A percentile compares a stretch with the other conserved stretches of the same genome.
phyloP scores from a whole-genome alignment of 257 asterid genomes.

The Catharanthus roseus region DNA sequence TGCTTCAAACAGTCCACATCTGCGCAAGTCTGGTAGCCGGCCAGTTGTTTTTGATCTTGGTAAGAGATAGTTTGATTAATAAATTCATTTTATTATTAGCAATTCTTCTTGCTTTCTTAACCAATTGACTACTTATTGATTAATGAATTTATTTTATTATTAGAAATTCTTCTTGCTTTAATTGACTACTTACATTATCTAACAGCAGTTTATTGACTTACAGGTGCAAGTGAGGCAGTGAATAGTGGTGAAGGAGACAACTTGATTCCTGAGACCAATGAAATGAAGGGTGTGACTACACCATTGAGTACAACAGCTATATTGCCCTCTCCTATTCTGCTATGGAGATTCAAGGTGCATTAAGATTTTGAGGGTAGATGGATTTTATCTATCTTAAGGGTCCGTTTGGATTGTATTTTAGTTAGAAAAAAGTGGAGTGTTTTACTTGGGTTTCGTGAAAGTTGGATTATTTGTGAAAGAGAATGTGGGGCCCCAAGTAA shows the following conservation, averaged over 20 bases:
- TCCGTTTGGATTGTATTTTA: no score
- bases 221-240: conserved; percentile 50
- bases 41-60: conserved; percentile 78
- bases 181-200: conserved; percentile 7
- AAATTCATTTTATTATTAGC: background rate
- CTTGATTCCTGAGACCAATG: conserved; percentile 44
- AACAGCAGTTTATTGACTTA: conserved; percentile 14
- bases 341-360: conserved; percentile 93
- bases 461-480: no score
- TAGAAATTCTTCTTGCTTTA: conserved; percentile 9
- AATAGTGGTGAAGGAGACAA: conserved; percentile 51
- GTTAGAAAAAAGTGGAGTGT: no score
- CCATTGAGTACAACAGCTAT: conserved; percentile 63
- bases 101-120: conserved; percentile 12
- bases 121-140: conserved; percentile 10
- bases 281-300: conserved; percentile 64
- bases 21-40: conserved; percentile 94
- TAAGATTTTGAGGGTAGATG: background rate
- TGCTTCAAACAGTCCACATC: conserved; percentile 76
- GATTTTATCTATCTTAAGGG: background rate
- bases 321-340: conserved; percentile 76
- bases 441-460: no score
- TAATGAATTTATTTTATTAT: background rate
- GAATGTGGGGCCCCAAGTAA: no score
- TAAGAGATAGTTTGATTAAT: conserved; percentile 27